A percentile compares a stretch with the other conserved stretches of the same genome.
Conservation (phyloP, 352 stramenopile genomes). For the Aphanomyces euteiches region DNA sequence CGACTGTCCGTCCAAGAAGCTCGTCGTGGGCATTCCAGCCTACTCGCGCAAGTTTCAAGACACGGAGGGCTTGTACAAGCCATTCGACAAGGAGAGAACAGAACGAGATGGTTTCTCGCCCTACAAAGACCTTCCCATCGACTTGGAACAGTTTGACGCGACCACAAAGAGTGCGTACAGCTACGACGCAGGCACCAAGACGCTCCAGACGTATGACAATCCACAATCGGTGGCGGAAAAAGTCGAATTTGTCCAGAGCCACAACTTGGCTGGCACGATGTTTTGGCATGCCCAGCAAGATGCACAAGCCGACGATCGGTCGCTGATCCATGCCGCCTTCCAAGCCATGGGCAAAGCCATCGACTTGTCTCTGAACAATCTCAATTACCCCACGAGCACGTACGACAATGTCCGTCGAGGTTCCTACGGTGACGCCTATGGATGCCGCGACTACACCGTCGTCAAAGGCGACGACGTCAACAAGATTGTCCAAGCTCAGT, state of each 20-base stretch:
- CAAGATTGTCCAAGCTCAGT: no score
- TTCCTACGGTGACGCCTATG: no score
- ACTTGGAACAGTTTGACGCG: neutral
- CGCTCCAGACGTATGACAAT: conserved; percentile 11
- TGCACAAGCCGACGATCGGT: neutral
- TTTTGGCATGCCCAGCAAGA: conserved; percentile 21
- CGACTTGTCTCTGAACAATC: conserved; percentile 10
- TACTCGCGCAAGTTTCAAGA: conserved; percentile 5
- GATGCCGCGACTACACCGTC: no score
- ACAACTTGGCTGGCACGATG: conserved; percentile 17
- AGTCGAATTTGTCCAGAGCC: neutral
- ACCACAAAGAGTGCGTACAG: neutral
- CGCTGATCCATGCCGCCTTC: neutral
- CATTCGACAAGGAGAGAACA: neutral
- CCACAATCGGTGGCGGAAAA: conserved; percentile 6
- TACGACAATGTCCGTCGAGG: conserved; percentile 10
- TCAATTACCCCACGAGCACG: neutral
- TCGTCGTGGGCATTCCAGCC: conserved; percentile 6
- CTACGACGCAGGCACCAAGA: neutral
- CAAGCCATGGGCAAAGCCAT: conserved; percentile 5
- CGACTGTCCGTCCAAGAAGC: neutral
- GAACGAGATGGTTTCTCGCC: no score
- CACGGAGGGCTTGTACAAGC: neutral
- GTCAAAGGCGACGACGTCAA: no score
- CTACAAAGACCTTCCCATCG: neutral